Evolutionary conservation across 305 asterid species (phyloP), one percentile per base, ranked within the genome.

Genomic region (Fraxinus paxiana): DNA sequence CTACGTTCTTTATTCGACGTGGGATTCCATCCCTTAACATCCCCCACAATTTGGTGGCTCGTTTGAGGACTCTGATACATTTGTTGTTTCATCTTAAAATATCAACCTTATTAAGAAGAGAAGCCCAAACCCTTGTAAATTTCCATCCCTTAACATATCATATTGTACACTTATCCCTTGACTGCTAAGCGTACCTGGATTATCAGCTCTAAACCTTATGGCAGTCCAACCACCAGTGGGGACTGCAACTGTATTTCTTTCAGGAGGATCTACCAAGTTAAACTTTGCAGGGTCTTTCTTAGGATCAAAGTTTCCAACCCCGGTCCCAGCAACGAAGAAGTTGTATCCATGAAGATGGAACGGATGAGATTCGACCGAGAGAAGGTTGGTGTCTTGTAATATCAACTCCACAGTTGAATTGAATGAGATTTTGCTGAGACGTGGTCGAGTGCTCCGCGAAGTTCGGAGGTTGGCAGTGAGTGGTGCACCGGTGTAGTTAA

Each of bases 201-300:
- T 91, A 75, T 88, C 92, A 31, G 92, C 94, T 15, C 91, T 75
- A 79, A 88, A 91, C 20, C 95, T 87, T 71, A 91, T 90, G 8
- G 95, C 95, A 22, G 93, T 82, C 95, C 95, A 91, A 0, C 95
- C 95, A 5, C 93, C 95, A 0, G 95, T 88, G 0, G 95, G 95
- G 6, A 91, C 92, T 7, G 91, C 91, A 10, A 91, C 87, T 0
- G 95, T 91, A 74, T 91, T 91, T 46, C 95, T 87, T 61, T 91
- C 93, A 0, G 91, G 91, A 0, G 95, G 95, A 28, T 91, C 95
- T 0, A 90, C 84, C 77, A 91, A 73, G 84, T 91, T 91, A 67
- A 70, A 91, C 20, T 80, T 85, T 2, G 81, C 83, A 0, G 90
- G 90, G 48, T 91, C 92, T 1, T 67, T 85, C 3, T 34, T 61